Evolutionary conservation across 257 asterid species (phyloP).

Genomic region (Sherardia arvensis): DNA sequence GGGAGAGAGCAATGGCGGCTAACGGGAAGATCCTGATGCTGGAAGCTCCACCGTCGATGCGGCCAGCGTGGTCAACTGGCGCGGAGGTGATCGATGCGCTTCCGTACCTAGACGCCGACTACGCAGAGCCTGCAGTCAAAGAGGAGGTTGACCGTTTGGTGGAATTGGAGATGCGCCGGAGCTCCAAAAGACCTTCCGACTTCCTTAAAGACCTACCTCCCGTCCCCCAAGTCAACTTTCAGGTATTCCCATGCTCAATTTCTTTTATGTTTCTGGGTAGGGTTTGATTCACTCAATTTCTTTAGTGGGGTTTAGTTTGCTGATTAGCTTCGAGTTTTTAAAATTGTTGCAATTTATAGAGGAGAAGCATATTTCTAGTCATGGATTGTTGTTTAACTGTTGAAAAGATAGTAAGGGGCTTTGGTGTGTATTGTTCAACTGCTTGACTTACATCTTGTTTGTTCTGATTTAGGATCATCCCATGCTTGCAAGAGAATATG

Average conservation of each 20-base stretch:
- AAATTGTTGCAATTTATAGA: not conserved
- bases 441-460: not conserved
- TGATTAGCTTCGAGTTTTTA: not conserved
- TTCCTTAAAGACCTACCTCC: slow-evolving; percentile 88
- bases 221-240: slow-evolving; percentile 47
- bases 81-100: slow-evolving; percentile 74
- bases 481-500: slow-evolving; percentile 92
- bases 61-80: slow-evolving; percentile 29
- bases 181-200: slow-evolving; percentile 85
- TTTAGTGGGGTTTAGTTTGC: not conserved
- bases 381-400: not conserved
- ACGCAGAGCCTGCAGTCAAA: slow-evolving; percentile 63
- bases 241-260: slow-evolving; percentile 29
- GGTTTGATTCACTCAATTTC: slow-evolving; percentile 6
- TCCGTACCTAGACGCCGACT: slow-evolving; percentile 94
- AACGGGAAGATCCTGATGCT: slow-evolving; percentile 62
- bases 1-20: slow-evolving; percentile 9
- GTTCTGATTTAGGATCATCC: slow-evolving; percentile 61
- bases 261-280: not conserved
- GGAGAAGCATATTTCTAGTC: not conserved
- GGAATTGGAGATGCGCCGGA: slow-evolving; percentile 88
- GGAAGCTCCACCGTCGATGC: slow-evolving; percentile 70
- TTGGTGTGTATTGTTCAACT: not conserved
- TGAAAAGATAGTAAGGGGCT: too few species aligned
- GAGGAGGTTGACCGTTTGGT: slow-evolving; percentile 86